A percentile compares a stretch with the other conserved stretches of the same genome.
Conservation (phyloP, 306 rosid genomes). For the Vigna hirtella region DNA sequence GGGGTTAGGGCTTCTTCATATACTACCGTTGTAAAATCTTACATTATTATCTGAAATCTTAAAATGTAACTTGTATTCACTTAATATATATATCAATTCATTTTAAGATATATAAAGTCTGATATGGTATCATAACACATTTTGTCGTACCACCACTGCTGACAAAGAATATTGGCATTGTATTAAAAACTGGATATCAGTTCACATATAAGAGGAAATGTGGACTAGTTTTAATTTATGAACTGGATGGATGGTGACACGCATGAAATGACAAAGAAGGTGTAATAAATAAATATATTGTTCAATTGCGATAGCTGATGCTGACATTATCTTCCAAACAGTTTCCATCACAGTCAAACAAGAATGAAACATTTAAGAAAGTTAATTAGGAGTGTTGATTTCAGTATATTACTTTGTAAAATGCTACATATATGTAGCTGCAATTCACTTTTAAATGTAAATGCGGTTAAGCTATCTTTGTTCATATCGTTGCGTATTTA, state of each 20-base stretch:
- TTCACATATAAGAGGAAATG: neutral
- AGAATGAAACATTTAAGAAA: neutral
- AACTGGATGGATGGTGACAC: neutral
- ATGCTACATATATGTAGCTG: too few relatives aligned
- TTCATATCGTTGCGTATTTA: neutral
- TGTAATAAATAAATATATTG: neutral
- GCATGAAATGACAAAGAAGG: neutral
- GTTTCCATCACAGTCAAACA: neutral
- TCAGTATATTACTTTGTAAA: too few relatives aligned
- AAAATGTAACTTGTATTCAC: too few relatives aligned
- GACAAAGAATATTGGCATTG: too few relatives aligned
- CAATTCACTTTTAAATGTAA: neutral
- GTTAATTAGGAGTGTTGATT: too few relatives aligned
- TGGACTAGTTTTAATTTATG: neutral
- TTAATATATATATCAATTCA: too few relatives aligned
- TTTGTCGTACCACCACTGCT: too few relatives aligned
- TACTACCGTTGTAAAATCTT: too few relatives aligned
- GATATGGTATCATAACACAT: too few relatives aligned
- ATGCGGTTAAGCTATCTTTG: constrained; percentile 5
- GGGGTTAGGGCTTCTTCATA: too few relatives aligned
- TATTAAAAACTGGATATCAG: neutral
- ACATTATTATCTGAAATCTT: too few relatives aligned
- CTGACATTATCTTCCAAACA: neutral
- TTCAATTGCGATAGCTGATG: neutral
- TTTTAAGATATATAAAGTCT: too few relatives aligned